Conservation (phyloP, 2,329 filamentous ascomycete genomes). For the Amauroascus verrucosus region DNA sequence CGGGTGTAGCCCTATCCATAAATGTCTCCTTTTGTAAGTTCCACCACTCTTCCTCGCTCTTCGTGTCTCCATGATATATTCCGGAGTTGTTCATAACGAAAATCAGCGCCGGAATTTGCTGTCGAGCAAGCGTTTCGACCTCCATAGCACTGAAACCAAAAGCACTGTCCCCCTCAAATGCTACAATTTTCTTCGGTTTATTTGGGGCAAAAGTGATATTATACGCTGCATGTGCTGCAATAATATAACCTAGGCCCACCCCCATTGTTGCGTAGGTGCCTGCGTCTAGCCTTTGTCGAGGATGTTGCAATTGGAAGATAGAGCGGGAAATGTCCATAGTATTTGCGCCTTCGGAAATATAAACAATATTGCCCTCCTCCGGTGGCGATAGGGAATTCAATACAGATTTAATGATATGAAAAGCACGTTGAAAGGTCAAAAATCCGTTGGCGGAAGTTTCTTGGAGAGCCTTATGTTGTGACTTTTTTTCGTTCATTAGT, state of each 20-base stretch:
- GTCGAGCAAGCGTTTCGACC: slow-evolving; percentile 47
- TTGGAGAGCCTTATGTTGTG: slow-evolving; percentile 34
- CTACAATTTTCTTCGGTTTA: slow-evolving; percentile 44
- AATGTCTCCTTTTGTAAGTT: slow-evolving; percentile 35
- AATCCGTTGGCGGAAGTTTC: slow-evolving; percentile 28
- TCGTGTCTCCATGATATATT: slow-evolving; percentile 40
- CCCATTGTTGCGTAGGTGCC: slow-evolving; percentile 53
- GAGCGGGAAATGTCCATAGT: slow-evolving; percentile 53
- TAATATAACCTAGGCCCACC: slow-evolving; percentile 47
- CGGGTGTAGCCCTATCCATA: slow-evolving; percentile 14
- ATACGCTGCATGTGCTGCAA: slow-evolving; percentile 48
- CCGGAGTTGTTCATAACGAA: slow-evolving; percentile 49
- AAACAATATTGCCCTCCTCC: slow-evolving; percentile 42
- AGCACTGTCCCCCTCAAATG: slow-evolving; percentile 47
- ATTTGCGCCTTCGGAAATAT: slow-evolving; percentile 50
- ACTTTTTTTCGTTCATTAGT: slow-evolving; percentile 40
- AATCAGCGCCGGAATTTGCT: slow-evolving; percentile 45
- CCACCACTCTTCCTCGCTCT: slow-evolving; percentile 36
- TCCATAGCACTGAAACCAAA: slow-evolving; percentile 48
- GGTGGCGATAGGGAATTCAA: slow-evolving; percentile 40
- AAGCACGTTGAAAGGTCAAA: slow-evolving; percentile 44
- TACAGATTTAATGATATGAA: slow-evolving; percentile 43
- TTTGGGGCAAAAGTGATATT: slow-evolving; percentile 30
- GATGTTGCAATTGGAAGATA: slow-evolving; percentile 45
- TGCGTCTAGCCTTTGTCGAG: slow-evolving; percentile 47